Evolutionary conservation across 805 yeast species (phyloP).

Genomic region (Tetrapisispora phaffii): DNA sequence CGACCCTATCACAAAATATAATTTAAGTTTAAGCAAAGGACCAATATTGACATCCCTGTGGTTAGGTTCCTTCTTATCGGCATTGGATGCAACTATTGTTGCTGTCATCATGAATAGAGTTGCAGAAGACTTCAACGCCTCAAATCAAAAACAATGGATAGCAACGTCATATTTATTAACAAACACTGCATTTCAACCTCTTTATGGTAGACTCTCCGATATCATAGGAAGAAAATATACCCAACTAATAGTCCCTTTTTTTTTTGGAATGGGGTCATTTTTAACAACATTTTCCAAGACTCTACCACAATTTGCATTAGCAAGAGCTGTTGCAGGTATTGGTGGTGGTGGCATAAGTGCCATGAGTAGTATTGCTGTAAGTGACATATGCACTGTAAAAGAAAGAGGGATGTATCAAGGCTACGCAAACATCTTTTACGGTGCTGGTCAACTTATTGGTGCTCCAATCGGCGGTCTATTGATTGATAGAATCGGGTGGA

Average conservation of each 20-base stretch:
- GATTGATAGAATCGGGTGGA: constrained; percentile 55
- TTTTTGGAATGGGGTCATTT: constrained; percentile 40
- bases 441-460: constrained; percentile 64
- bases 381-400: constrained; percentile 67
- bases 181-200: constrained; percentile 57
- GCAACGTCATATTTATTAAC: constrained; percentile 56
- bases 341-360: constrained; percentile 89
- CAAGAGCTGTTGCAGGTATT: constrained; percentile 68
- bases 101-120: constrained; percentile 41
- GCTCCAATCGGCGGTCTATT: constrained; percentile 58
- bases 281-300: constrained; percentile 31
- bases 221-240: constrained; percentile 42
- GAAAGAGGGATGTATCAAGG: constrained; percentile 80
- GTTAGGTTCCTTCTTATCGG: constrained; percentile 39
- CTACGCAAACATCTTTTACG: constrained; percentile 63
- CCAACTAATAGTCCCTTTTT: constrained; percentile 32
- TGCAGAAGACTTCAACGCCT: constrained; percentile 40
- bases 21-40: constrained; percentile 20
- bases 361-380: constrained; percentile 61
- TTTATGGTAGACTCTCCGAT: constrained; percentile 52
- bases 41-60: constrained; percentile 34
- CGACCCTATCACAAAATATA: constrained; percentile 19
- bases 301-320: constrained; percentile 36
- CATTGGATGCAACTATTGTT: constrained; percentile 39
- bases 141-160: constrained; percentile 49